Conservation (phyloP, 2,329 filamentous ascomycete species). For the Fusarium subglutinans region DNA sequence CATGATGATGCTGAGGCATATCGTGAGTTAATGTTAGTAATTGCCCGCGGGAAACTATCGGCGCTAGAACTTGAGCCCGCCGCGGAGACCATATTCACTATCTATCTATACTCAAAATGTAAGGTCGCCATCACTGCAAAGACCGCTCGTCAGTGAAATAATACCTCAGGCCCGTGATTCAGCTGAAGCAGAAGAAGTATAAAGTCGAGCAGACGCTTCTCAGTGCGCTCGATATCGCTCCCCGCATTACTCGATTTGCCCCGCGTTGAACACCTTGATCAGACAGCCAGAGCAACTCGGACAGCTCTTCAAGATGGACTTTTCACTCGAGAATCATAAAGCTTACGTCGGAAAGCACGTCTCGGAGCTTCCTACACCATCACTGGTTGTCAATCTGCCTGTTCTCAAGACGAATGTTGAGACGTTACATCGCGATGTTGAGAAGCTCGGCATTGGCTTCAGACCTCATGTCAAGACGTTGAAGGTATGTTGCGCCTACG, state of each 20-base stretch:
- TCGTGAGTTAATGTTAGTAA: not conserved
- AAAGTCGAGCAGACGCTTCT: not conserved
- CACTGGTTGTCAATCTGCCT: conserved; percentile 51
- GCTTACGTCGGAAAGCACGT: conserved; percentile 49
- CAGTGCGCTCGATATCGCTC: not conserved
- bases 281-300: not conserved
- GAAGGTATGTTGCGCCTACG: conserved; percentile 44
- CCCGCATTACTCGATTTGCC: not conserved
- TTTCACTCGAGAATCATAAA: conserved; percentile 43
- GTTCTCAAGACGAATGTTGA: conserved; percentile 51
- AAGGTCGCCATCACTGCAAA: not conserved
- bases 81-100: not conserved
- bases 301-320: conserved; percentile 33
- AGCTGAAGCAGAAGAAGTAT: not conserved
- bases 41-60: conserved; percentile 5
- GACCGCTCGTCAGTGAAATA: not conserved
- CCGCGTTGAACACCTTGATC: conserved; percentile 4
- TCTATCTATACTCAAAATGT: not conserved
- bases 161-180: not conserved
- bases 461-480: conserved; percentile 57
- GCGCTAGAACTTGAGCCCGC: conserved; percentile 8
- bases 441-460: conserved; percentile 50
- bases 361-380: conserved; percentile 50
- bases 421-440: conserved; percentile 50
- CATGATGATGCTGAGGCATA: not conserved